Conservation (phyloP, 306 rosid genomes). For the Vigna angularis region DNA sequence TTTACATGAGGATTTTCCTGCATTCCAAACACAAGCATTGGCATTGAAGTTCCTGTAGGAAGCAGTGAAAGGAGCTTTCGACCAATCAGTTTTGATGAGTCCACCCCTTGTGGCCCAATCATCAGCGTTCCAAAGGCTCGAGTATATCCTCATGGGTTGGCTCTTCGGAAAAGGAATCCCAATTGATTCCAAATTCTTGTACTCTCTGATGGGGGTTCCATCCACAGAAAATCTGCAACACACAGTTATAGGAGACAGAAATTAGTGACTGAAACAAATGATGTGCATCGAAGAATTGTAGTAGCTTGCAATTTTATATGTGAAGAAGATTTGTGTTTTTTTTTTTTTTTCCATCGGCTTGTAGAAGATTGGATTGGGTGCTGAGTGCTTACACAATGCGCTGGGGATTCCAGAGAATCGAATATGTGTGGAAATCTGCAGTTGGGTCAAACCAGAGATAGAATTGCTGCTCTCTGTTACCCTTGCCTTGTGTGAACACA, state of each 20-base stretch:
- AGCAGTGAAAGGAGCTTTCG: constrained; percentile 71
- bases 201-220: constrained; percentile 73
- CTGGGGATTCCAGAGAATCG: constrained; percentile 74
- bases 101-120: constrained; percentile 93
- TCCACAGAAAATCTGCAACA: constrained; percentile 67
- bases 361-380: background rate
- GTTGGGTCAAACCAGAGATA: constrained; percentile 81
- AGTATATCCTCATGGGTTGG: constrained; percentile 70
- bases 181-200: constrained; percentile 66
- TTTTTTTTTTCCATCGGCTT: no score
- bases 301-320: background rate
- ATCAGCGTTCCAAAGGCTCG: constrained; percentile 82
- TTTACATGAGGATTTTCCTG: constrained; percentile 60
- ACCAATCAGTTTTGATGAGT: constrained; percentile 70
- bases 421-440: constrained; percentile 67
- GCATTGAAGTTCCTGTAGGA: constrained; percentile 70
- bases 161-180: constrained; percentile 70
- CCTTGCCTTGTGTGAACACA: constrained; percentile 68
- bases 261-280: background rate
- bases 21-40: constrained; percentile 59
- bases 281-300: background rate
- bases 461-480: constrained; percentile 79
- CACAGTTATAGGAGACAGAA: background rate
- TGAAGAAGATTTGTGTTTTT: background rate
- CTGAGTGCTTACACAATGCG: constrained; percentile 54